phyloP scores from a whole-genome alignment of 2,329 filamentous ascomycete genomes.

The Colletotrichum paranaense region DNA sequence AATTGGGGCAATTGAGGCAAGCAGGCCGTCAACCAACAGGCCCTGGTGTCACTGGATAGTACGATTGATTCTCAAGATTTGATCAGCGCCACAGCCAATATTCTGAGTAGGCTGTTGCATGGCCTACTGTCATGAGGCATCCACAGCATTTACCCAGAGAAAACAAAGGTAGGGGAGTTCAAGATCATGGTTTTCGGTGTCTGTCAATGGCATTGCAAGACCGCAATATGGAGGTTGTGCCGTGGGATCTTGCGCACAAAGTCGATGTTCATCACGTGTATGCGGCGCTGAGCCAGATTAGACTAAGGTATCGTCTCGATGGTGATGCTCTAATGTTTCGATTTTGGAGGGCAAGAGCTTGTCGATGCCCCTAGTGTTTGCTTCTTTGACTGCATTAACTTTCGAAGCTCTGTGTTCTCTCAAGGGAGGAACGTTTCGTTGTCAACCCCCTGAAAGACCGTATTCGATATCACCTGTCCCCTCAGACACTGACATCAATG shows the following conservation, averaged over 20 bases:
- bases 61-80: background rate
- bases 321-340: background rate
- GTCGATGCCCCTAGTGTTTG: background rate
- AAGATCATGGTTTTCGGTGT: background rate
- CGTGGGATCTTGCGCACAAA: background rate
- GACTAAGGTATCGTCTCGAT: background rate
- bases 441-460: background rate
- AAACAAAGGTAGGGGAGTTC: background rate
- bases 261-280: background rate
- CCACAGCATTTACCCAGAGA: background rate
- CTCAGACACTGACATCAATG: background rate
- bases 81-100: too few species aligned
- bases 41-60: background rate
- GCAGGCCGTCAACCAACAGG: background rate
- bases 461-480: background rate
- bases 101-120: too few species aligned
- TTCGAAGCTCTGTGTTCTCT: background rate
- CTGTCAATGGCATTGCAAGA: background rate
- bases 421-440: background rate
- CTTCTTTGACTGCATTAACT: background rate
- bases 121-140: background rate
- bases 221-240: background rate
- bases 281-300: background rate
- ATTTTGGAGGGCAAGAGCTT: background rate
- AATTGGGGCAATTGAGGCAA: background rate